Base-by-base conservation (phyloP, 768 basidiomycete genomes). In the Infundibulicybe gibba region DNA sequence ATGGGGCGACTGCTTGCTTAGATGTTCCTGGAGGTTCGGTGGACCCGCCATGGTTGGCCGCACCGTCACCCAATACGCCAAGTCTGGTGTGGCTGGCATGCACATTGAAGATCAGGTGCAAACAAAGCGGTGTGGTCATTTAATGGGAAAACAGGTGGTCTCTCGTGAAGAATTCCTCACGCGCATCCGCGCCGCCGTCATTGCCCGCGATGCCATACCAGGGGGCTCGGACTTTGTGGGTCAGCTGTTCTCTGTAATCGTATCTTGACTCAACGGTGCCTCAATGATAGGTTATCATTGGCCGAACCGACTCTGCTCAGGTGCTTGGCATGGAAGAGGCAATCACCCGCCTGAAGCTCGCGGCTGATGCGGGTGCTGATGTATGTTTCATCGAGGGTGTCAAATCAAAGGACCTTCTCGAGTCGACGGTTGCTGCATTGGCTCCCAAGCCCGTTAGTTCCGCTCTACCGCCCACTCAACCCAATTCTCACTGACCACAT, bases 91-190 rank as follows among this genome's bases (percentile, higher is more conserved):
- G 15, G 87, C 87, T n/a, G 87, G 70, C 3, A 71, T 87, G 56
- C 87, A 90, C 60, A 88, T 90, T 33, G 87, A 90, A 62, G 87
- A 88, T 57, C 87, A 90, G 64, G 85, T 88, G 1, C 87, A 88
- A 60, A 88, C 85, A 1, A 89, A 89, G 62, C 79, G 87, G 45
- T 90, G 87, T 50, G 87, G 88, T 1, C 88, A 90, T 59, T 66
- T 90, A 38, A 72, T 87, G 59, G 87, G 88, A 41, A 90, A 90
- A 63, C 85, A 88, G 60, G 85, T 90, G 35, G 86, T 90, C 31
- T 86, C 85, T 5, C 77, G 85, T 1, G 86, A 89, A 56, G 87
- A 86, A 58, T 85, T 85, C 51, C 43, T 87, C 21, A 83, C 79
- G 9, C 81, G 87, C 34, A 82, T 90, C 54, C 83, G 86, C 37